These are phyloP conservation scores for Rhynchospora tenuis DNA, from an alignment of 176 grass and related monocot species.

Conservation along the genomic window DNA sequence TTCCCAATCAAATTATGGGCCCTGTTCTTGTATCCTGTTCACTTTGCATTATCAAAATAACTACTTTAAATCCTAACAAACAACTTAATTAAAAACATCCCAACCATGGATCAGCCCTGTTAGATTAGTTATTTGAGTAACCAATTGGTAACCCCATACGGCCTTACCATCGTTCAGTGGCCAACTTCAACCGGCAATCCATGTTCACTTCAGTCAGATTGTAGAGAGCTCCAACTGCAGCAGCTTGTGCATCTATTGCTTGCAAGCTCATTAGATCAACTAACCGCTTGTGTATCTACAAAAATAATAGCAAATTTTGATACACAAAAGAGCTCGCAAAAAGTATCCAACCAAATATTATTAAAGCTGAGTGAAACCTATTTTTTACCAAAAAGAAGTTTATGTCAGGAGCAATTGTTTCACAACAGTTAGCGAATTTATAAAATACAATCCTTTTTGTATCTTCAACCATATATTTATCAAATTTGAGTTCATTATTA, in stretches of 20 bases:
- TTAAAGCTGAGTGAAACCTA: too few relatives aligned
- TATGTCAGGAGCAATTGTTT: background rate
- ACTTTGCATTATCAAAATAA: background rate
- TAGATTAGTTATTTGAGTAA: background rate
- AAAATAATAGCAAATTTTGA: slow-evolving; percentile 13
- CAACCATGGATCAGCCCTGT: background rate
- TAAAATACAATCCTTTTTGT: background rate
- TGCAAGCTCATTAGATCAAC: slow-evolving; percentile 88
- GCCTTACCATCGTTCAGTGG: slow-evolving; percentile 84
- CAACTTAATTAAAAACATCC: background rate
- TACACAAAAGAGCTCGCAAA: background rate
- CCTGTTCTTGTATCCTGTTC: background rate
- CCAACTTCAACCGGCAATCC: slow-evolving; percentile 88
- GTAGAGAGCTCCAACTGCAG: slow-evolving; percentile 86
- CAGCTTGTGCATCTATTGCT: slow-evolving; percentile 89
- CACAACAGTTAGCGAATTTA: background rate
- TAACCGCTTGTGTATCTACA: slow-evolving; percentile 82
- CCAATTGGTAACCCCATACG: slow-evolving; percentile 33
- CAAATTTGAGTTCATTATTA: background rate
- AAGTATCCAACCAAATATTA: background rate
- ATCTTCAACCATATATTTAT: background rate
- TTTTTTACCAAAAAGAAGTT: too few relatives aligned
- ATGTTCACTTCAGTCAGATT: slow-evolving; percentile 95
- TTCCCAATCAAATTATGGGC: background rate
- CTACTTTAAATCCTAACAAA: background rate